A percentile compares a stretch with the other conserved stretches of the same genome.
Conservation (phyloP, 345 rosid species). For the Raphanus sativus region DNA sequence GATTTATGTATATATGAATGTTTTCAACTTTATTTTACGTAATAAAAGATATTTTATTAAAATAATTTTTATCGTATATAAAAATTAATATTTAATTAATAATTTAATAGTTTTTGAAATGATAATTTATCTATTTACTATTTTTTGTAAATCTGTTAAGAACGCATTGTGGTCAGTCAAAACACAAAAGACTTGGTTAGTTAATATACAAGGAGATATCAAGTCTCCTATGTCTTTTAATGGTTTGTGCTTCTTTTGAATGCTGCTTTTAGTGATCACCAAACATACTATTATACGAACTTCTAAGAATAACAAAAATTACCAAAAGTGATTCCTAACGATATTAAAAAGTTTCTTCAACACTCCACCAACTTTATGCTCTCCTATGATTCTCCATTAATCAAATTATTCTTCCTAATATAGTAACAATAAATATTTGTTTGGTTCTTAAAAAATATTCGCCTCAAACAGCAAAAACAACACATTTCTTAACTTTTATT, state of each 20-base stretch:
- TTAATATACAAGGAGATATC: no score
- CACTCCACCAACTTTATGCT: constrained; percentile 16
- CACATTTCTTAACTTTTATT: background rate
- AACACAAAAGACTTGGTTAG: no score
- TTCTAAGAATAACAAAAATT: background rate
- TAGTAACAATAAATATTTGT: background rate
- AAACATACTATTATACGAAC: background rate
- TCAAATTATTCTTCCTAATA: constrained; percentile 3
- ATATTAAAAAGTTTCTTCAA: background rate
- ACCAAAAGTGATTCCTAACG: background rate
- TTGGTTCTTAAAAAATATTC: background rate
- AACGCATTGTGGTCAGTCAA: no score
- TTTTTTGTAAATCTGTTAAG: no score
- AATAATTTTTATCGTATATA: no score
- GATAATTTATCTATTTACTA: no score
- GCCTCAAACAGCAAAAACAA: background rate
- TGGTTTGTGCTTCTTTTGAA: background rate
- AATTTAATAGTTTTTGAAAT: no score
- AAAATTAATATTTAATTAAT: no score
- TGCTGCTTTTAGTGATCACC: background rate
- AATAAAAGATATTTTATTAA: no score
- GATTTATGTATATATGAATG: no score
- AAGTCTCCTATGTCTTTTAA: background rate
- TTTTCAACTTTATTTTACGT: no score
- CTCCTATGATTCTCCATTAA: constrained; percentile 24